Percentiles rank a stretch among this genome's conserved stretches.
phyloP scores from a whole-genome alignment of 1,284 basidiomycete species.

The Leccinum subrobustum region DNA sequence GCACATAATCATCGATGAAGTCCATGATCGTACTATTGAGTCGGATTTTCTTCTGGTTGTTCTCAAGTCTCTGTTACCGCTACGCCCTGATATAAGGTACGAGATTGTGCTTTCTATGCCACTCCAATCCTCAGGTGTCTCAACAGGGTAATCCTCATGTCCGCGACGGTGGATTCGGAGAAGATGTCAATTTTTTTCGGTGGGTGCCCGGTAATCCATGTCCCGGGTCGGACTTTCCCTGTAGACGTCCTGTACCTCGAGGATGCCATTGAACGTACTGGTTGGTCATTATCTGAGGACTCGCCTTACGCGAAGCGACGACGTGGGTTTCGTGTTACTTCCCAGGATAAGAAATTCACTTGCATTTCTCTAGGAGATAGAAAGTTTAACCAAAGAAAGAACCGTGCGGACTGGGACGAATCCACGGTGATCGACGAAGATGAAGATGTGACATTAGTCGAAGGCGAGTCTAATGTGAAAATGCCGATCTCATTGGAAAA shows the following conservation, averaged over 20 bases:
- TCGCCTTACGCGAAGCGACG: slow-evolving; percentile 80
- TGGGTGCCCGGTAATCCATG: slow-evolving; percentile 83
- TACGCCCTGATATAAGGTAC: slow-evolving; percentile 83
- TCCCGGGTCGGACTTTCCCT: slow-evolving; percentile 97
- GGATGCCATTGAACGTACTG: slow-evolving; percentile 85
- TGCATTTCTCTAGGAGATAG: slow-evolving; percentile 45
- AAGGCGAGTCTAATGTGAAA: slow-evolving; percentile 34
- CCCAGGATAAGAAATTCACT: background rate
- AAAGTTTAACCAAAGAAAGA: slow-evolving; percentile 65
- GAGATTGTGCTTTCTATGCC: slow-evolving; percentile 6
- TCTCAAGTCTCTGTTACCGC: slow-evolving; percentile 82
- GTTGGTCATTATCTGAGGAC: slow-evolving; percentile 81
- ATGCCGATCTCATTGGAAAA: slow-evolving; percentile 63
- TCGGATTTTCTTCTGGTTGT: slow-evolving; percentile 97
- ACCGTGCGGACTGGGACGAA: slow-evolving; percentile 73
- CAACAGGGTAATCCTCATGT: slow-evolving; percentile 92
- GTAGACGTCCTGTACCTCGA: slow-evolving; percentile 89
- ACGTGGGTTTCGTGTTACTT: slow-evolving; percentile 41
- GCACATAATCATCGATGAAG: slow-evolving; percentile 72
- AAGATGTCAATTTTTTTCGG: slow-evolving; percentile 95
- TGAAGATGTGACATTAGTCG: slow-evolving; percentile 43
- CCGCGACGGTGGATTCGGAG: slow-evolving; percentile 93
- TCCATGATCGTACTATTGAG: slow-evolving; percentile 96
- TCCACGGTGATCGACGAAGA: slow-evolving; percentile 74
- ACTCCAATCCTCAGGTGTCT: background rate